Conservation (phyloP, 495 filamentous ascomycete species). For the Podospora fimiseda region DNA sequence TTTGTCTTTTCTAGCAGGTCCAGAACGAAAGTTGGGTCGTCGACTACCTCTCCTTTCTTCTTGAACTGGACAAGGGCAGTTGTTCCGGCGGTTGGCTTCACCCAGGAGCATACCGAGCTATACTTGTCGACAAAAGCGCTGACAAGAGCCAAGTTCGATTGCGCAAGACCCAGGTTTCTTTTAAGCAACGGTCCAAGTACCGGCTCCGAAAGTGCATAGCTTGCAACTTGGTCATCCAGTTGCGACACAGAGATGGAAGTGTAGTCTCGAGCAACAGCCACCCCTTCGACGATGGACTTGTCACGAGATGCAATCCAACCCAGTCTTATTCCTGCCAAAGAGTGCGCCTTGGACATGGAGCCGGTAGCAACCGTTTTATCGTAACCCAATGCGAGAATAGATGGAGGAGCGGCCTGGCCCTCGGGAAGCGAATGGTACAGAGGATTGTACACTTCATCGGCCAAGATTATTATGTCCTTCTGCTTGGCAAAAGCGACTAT, state of each 20-base stretch:
- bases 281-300: constrained; percentile 54
- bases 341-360: constrained; percentile 82
- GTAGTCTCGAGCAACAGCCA: constrained; percentile 66
- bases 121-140: constrained; percentile 62
- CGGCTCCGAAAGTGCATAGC: constrained; percentile 58
- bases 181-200: constrained; percentile 61
- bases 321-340: constrained; percentile 72
- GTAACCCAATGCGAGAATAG: constrained; percentile 63
- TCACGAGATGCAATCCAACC: constrained; percentile 77
- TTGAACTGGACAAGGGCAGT: constrained; percentile 72
- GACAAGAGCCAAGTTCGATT: constrained; percentile 61
- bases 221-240: constrained; percentile 73
- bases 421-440: constrained; percentile 61
- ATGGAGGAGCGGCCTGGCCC: constrained; percentile 25
- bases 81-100: constrained; percentile 74
- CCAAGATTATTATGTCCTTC: constrained; percentile 59
- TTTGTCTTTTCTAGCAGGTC: constrained; percentile 61
- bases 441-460: constrained; percentile 84
- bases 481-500: constrained; percentile 59
- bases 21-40: constrained; percentile 68
- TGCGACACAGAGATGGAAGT: constrained; percentile 81
- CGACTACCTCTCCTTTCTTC: constrained; percentile 56
- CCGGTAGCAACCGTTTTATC: constrained; percentile 65
- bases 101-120: constrained; percentile 58
- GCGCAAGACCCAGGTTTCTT: constrained; percentile 66